phyloP scores from a whole-genome alignment of 2,329 filamentous ascomycete genomes.

The Aureobasidium namibiae region DNA sequence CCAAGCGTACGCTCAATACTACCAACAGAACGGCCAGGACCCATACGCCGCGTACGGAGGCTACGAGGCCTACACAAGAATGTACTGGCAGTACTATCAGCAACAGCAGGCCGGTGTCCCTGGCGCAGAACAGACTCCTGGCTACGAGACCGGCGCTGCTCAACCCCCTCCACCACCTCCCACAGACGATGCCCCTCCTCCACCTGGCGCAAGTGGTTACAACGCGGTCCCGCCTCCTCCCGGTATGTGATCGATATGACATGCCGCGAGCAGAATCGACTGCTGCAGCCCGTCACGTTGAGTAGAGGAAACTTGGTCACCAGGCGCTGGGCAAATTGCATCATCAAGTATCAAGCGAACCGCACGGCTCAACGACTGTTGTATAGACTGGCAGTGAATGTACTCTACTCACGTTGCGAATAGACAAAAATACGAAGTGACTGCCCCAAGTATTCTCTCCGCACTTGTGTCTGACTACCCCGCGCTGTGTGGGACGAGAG shows the following conservation, averaged over 20 bases:
- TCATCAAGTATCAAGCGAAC: not conserved
- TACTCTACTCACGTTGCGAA: not conserved
- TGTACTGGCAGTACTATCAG: constrained; percentile 17
- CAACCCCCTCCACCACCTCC: constrained; percentile 17
- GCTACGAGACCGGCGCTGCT: constrained; percentile 28
- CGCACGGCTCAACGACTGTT: not conserved
- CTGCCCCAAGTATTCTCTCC: not conserved
- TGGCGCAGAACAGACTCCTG: not conserved
- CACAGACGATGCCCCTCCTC: constrained; percentile 28
- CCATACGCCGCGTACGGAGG: constrained; percentile 86
- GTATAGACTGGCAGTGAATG: not conserved
- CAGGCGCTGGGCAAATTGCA: not conserved
- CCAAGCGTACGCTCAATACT: constrained; percentile 76
- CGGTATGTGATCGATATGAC: constrained; percentile 30
- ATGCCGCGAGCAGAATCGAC: not conserved
- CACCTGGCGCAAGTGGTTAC: constrained; percentile 51
- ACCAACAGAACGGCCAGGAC: constrained; percentile 49
- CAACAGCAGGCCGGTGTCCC: constrained; percentile 14
- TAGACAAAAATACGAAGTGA: not conserved
- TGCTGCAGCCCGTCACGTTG: not conserved
- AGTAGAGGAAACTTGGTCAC: not conserved
- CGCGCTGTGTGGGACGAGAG: not conserved
- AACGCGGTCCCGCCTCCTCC: constrained; percentile 51
- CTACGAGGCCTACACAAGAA: constrained; percentile 30
- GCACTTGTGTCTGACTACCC: not conserved